phyloP scores from a whole-genome alignment of 495 filamentous ascomycete genomes.

The Neurospora terricola region DNA sequence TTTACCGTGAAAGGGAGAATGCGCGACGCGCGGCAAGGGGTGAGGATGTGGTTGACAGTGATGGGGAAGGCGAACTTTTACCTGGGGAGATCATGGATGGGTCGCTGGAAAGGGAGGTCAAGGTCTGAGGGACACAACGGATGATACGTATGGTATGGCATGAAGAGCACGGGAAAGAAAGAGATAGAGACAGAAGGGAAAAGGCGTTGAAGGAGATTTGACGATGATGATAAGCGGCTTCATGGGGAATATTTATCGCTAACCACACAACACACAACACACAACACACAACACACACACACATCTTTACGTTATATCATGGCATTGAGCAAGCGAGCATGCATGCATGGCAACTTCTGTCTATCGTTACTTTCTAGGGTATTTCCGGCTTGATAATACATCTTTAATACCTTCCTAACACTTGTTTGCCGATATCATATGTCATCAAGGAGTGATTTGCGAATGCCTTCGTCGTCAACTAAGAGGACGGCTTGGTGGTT shows the following conservation, averaged over 20 bases:
- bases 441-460: not conserved
- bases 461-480: not conserved
- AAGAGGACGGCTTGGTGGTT: not conserved
- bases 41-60: slow-evolving; percentile 17
- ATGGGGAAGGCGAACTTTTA: not conserved
- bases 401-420: not conserved
- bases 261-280: not conserved
- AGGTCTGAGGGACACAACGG: not conserved
- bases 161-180: not conserved
- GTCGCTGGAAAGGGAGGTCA: not conserved
- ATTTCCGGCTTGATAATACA: not conserved
- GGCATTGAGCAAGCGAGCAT: not conserved
- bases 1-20: slow-evolving; percentile 39
- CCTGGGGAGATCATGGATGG: not conserved
- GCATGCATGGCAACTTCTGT: not conserved
- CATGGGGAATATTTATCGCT: not conserved
- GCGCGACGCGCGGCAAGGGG: slow-evolving; percentile 28
- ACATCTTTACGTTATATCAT: not conserved
- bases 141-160: not conserved
- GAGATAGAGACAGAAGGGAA: not conserved
- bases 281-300: not conserved
- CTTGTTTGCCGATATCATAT: not conserved
- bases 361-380: not conserved
- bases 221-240: not conserved
- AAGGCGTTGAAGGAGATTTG: not conserved